Base-by-base conservation (phyloP, 2,329 filamentous ascomycete species). In the Hymenoscyphus salicellus region DNA sequence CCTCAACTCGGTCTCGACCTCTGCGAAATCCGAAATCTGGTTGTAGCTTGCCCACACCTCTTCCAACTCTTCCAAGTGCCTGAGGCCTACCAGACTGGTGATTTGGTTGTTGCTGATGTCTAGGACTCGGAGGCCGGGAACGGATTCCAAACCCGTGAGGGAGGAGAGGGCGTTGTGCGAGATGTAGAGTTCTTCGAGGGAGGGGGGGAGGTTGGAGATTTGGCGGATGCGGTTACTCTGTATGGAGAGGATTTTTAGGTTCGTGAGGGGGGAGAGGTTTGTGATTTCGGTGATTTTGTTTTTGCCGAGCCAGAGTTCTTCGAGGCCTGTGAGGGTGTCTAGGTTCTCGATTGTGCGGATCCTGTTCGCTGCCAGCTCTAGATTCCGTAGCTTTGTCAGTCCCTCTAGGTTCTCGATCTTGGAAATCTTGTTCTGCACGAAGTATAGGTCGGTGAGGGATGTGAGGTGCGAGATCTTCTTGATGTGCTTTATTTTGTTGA, bases 401-500 rank as follows among this genome's bases (percentile, higher is more conserved):
- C 86, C 87, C 4, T 93, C 89, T 10, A 99, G 81, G 16, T 89
- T 89, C 74, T 98, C 94, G 72, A 99, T 97, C 63, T 83, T 88
- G 70, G 85, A 84, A 75, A 99, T 96, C 77, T 95, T 95, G 79
- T 99, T 98, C 75, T 96, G 92, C 59, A 98, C 92, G 72, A 99
- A 91, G 77, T 90, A 99, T 2, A 99, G 77, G 71, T 98, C 92
- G 67, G 84, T 89, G 64, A 98, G 84, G 62, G 92, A 84, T 26
- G 81, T 89, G 65, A 99, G 80, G 72, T 94, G 90, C 65, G 84
- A 84, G 69, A 98, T 81, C 73, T 94, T 88, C 78, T 96, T 97
- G 81, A 99, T 96, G 78, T 97, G 93, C 77, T 97, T 97, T 81
- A 99, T 94, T 82, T 98, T 98, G 82, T 99, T 99, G 85, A 97